These are phyloP conservation scores for Closterium sp. DNA, from an alignment of 139 green algal genomes.

Conservation along the genomic window DNA sequence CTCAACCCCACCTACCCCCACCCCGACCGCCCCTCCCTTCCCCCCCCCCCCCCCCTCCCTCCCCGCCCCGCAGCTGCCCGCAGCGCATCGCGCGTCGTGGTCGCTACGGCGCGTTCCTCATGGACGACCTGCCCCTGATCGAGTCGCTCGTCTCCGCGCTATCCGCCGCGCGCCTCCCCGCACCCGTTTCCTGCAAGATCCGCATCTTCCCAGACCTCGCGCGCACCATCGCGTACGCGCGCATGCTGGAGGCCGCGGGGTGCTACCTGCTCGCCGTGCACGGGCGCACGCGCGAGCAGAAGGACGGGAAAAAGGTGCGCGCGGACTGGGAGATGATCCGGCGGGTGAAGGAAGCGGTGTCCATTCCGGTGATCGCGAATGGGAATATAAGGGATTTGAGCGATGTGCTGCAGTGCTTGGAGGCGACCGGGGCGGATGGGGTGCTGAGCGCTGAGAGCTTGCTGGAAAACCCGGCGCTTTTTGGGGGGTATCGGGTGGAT, in stretches of 20 bases:
- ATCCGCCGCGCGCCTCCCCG: not conserved
- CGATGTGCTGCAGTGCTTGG: slow-evolving; percentile 54
- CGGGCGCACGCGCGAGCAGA: slow-evolving; percentile 89
- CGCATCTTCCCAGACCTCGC: slow-evolving; percentile 80
- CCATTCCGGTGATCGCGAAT: slow-evolving; percentile 61
- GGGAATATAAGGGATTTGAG: slow-evolving; percentile 50
- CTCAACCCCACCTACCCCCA: not conserved
- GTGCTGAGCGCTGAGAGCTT: slow-evolving; percentile 59
- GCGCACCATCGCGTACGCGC: slow-evolving; percentile 86
- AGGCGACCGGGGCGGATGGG: slow-evolving; percentile 54
- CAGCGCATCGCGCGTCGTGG: slow-evolving; percentile 51
- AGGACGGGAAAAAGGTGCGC: slow-evolving; percentile 60
- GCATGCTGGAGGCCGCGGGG: slow-evolving; percentile 84
- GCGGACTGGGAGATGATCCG: slow-evolving; percentile 84
- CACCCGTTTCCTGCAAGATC: slow-evolving; percentile 68
- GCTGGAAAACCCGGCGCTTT: slow-evolving; percentile 58
- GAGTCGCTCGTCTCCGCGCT: slow-evolving; percentile 36
- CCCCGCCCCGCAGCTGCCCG: slow-evolving; percentile 21
- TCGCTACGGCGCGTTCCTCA: slow-evolving; percentile 63
- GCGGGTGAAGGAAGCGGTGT: slow-evolving; percentile 52
- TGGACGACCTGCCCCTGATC: slow-evolving; percentile 61
- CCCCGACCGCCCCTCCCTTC: not conserved
- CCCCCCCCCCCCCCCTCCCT: not conserved
- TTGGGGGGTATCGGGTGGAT: slow-evolving; percentile 31
- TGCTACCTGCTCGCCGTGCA: slow-evolving; percentile 89